Conservation (phyloP, 2,329 filamentous ascomycete genomes). For the Metarhizium sp. region DNA sequence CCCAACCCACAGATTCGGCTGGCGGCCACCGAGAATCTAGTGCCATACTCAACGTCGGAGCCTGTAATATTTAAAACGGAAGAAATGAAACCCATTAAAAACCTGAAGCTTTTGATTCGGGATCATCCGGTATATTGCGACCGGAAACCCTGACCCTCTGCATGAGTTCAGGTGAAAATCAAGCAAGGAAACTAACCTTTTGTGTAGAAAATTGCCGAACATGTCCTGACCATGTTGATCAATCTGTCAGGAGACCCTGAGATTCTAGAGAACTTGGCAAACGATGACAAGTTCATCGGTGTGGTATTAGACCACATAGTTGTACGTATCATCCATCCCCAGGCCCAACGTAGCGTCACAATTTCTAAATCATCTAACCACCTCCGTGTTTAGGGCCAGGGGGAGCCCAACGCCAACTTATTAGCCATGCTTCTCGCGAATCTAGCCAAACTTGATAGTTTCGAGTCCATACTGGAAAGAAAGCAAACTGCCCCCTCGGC, state of each 20-base stretch:
- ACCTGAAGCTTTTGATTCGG: slow-evolving; percentile 76
- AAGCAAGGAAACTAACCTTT: background rate
- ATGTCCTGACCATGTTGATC: slow-evolving; percentile 83
- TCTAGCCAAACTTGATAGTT: slow-evolving; percentile 66
- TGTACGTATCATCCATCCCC: slow-evolving; percentile 36
- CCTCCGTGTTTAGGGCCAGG: slow-evolving; percentile 41
- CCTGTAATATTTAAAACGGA: slow-evolving; percentile 77
- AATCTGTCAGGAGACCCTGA: slow-evolving; percentile 74
- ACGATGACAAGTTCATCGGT: slow-evolving; percentile 75
- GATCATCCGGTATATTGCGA: slow-evolving; percentile 62
- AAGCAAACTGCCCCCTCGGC: slow-evolving; percentile 59
- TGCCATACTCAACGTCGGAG: slow-evolving; percentile 69
- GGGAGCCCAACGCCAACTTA: slow-evolving; percentile 75
- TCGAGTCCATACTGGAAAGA: slow-evolving; percentile 59
- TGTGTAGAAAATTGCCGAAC: slow-evolving; percentile 75
- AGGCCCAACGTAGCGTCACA: background rate
- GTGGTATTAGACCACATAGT: slow-evolving; percentile 64
- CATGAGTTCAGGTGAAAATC: background rate
- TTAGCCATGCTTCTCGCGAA: slow-evolving; percentile 91
- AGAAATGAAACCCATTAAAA: slow-evolving; percentile 67
- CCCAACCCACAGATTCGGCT: slow-evolving; percentile 85
- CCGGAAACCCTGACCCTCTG: background rate
- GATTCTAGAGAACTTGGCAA: slow-evolving; percentile 61
- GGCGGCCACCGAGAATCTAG: slow-evolving; percentile 75
- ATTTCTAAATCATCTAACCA: background rate